A percentile compares a stretch with the other conserved stretches of the same genome.
Conservation (phyloP, 2,329 filamentous ascomycete genomes). For the Triangularia verruculosa region DNA sequence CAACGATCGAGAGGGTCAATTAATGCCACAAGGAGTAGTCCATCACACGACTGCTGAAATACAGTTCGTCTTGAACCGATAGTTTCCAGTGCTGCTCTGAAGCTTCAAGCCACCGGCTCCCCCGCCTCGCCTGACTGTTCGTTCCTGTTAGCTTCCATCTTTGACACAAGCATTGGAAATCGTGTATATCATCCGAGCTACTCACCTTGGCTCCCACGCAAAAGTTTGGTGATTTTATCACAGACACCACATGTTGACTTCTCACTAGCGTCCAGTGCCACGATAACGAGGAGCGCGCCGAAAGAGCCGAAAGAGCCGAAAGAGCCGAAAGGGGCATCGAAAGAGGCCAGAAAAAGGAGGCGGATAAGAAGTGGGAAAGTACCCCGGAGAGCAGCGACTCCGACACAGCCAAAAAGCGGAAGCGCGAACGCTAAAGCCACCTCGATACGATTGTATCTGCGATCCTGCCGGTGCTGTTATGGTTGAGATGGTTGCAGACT, state of each 20-base stretch:
- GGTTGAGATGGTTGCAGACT: background rate
- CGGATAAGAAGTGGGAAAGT: background rate
- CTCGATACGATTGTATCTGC: background rate
- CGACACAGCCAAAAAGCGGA: background rate
- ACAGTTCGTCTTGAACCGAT: background rate
- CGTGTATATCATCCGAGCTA: background rate
- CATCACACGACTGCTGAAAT: background rate
- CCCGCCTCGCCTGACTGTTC: background rate
- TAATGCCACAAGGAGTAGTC: too few relatives aligned
- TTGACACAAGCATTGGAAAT: background rate
- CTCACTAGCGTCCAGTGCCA: constrained; percentile 8
- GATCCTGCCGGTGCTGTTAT: background rate
- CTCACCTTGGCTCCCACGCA: too few relatives aligned
- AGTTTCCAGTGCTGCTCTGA: background rate
- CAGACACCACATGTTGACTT: background rate
- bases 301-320: background rate
- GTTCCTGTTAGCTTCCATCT: background rate
- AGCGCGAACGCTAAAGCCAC: background rate
- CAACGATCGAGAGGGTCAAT: too few relatives aligned
- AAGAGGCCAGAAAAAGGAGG: background rate
- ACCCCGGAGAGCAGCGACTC: background rate
- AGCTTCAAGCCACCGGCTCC: background rate
- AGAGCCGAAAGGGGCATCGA: background rate
- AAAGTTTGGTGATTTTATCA: background rate
- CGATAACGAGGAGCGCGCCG: constrained; percentile 9